phyloP scores from a whole-genome alignment of 31 red algal species.

The Bonnemaisonia californica region DNA sequence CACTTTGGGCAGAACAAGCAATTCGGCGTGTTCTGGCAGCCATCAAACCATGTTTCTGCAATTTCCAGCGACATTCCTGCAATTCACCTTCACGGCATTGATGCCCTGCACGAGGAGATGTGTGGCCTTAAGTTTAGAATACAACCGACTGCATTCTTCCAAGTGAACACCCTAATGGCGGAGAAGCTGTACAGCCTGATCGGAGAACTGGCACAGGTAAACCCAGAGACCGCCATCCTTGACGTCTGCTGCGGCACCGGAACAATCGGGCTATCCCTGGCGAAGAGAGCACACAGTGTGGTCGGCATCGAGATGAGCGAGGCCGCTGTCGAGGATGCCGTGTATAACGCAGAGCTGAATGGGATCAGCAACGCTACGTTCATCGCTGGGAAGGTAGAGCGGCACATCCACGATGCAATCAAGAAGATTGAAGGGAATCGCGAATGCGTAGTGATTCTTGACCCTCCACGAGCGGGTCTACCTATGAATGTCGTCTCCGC shows the following conservation, averaged over 20 bases:
- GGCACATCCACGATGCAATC: conserved; percentile 64
- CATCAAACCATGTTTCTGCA: conserved; percentile 67
- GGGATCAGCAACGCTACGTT: conserved; percentile 74
- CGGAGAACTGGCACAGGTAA: conserved; percentile 48
- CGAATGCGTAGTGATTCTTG: conserved; percentile 80
- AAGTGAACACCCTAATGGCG: conserved; percentile 83
- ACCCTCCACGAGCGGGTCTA: conserved; percentile 90
- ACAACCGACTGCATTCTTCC: conserved; percentile 78
- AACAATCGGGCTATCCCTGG: conserved; percentile 84
- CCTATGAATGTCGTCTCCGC: conserved; percentile 64
- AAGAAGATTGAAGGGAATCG: conserved; percentile 23
- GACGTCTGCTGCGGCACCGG: conserved; percentile 96
- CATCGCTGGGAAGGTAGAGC: conserved; percentile 71
- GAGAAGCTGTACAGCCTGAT: conserved; percentile 68
- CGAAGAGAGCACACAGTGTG: conserved; percentile 67
- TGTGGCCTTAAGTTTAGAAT: conserved; percentile 73
- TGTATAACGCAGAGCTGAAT: conserved; percentile 76
- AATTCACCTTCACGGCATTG: conserved; percentile 47
- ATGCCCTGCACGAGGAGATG: conserved; percentile 60
- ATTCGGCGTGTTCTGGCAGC: conserved; percentile 68
- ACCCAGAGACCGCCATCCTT: conserved; percentile 60
- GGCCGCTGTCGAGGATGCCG: conserved; percentile 76
- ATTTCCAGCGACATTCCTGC: conserved; percentile 70
- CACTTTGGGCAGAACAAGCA: conserved; percentile 33
- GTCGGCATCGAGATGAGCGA: conserved; percentile 87